Percentiles rank a stretch among this genome's conserved stretches.
Evolutionary conservation across 2,329 filamentous ascomycete genomes (phyloP).

Genomic region (Ilyonectria mors-panacis): DNA sequence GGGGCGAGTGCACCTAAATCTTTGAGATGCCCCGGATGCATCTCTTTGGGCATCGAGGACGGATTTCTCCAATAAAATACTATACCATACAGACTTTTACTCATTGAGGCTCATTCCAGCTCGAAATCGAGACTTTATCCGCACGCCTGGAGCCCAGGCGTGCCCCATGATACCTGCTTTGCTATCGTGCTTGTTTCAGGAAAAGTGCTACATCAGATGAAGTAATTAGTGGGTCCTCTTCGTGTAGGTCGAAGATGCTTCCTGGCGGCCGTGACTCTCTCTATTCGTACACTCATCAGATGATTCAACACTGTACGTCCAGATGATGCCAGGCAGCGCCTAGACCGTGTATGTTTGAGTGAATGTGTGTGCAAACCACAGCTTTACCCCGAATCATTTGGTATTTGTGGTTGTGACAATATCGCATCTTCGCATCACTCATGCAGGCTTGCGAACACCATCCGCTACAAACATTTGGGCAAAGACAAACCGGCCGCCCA

Average conservation of each 20-base stretch:
- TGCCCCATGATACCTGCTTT: too few relatives aligned
- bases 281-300: neutral
- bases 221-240: neutral
- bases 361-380: neutral
- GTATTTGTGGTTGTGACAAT: neutral
- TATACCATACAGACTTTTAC: too few relatives aligned
- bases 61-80: too few relatives aligned
- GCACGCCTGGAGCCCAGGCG: too few relatives aligned
- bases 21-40: neutral
- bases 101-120: too few relatives aligned
- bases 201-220: neutral
- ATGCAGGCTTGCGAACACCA: neutral
- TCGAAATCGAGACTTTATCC: too few relatives aligned
- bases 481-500: constrained; percentile 9
- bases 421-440: neutral
- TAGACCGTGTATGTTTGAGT: too few relatives aligned
- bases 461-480: neutral
- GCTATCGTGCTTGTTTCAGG: too few relatives aligned
- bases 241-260: neutral
- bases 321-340: neutral
- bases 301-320: neutral
- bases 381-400: neutral
- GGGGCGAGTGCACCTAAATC: neutral
- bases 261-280: neutral
- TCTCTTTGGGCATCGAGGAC: too few relatives aligned